A percentile compares a stretch with the other conserved stretches of the same genome.
These are phyloP conservation scores for Penicillium goetzii DNA, from an alignment of 495 filamentous ascomycete genomes.

Conservation along the genomic window DNA sequence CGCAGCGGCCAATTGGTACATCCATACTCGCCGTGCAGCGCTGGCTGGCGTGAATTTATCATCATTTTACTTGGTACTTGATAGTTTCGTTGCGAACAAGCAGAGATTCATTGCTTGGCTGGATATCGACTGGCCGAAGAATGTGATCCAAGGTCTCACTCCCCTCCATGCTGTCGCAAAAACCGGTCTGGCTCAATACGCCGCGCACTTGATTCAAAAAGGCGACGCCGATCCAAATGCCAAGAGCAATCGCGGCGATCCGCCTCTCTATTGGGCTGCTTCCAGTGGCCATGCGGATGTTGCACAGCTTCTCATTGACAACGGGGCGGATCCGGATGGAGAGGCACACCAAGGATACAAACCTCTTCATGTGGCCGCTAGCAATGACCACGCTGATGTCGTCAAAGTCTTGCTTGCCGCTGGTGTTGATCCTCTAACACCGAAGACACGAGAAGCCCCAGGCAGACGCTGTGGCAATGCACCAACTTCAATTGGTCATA, in stretches of 20 bases:
- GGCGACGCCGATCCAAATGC: constrained; percentile 2
- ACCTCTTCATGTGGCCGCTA: constrained; percentile 37
- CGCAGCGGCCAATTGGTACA: constrained; percentile 26
- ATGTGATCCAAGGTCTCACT: constrained; percentile 16
- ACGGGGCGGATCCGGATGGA: constrained; percentile 27
- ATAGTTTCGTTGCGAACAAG: constrained; percentile 17
- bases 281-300: constrained; percentile 25
- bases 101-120: constrained; percentile 20
- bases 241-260: constrained; percentile 12
- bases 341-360: constrained; percentile 25
- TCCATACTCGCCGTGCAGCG: constrained; percentile 16
- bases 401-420: constrained; percentile 30
- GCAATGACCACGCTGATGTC: constrained; percentile 23
- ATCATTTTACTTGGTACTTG: constrained; percentile 16
- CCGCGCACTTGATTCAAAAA: constrained; percentile 18
- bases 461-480: constrained; percentile 23
- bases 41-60: constrained; percentile 14
- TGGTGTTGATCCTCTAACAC: constrained; percentile 35
- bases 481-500: constrained; percentile 17
- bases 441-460: constrained; percentile 27
- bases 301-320: constrained; percentile 28
- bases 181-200: constrained; percentile 23
- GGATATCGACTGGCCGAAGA: constrained; percentile 22
- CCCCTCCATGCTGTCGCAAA: constrained; percentile 26
- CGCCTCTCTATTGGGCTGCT: constrained; percentile 36